phyloP scores from a whole-genome alignment of 805 yeast genomes.

The Metschnikowia reukaufii region DNA sequence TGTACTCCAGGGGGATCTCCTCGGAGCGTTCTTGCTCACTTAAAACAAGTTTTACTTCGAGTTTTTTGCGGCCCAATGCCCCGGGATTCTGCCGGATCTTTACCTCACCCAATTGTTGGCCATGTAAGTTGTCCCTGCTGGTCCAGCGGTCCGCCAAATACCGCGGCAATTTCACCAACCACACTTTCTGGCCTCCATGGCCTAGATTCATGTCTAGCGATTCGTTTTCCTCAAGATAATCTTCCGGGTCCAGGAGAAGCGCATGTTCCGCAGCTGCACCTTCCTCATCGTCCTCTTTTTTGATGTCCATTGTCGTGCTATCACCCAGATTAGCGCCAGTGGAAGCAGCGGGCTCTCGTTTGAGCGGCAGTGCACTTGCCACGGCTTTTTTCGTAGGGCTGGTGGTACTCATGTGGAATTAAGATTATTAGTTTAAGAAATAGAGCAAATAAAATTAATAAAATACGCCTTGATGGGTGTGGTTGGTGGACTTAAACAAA shows the following conservation, averaged over 20 bases:
- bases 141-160: slow-evolving; percentile 83
- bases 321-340: neutral
- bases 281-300: slow-evolving; percentile 12
- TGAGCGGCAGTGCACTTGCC: slow-evolving; percentile 1
- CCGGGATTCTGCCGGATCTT: slow-evolving; percentile 57
- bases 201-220: slow-evolving; percentile 73
- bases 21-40: slow-evolving; percentile 34
- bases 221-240: slow-evolving; percentile 56
- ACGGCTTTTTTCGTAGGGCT: slow-evolving; percentile 13
- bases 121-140: slow-evolving; percentile 56
- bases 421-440: too few relatives aligned
- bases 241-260: slow-evolving; percentile 44
- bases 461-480: neutral
- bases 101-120: slow-evolving; percentile 78
- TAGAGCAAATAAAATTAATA: neutral
- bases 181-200: slow-evolving; percentile 67
- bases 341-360: slow-evolving; percentile 12
- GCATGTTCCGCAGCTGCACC: slow-evolving; percentile 27
- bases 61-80: slow-evolving; percentile 26
- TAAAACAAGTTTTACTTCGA: slow-evolving; percentile 57
- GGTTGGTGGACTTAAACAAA: slow-evolving; percentile 3
- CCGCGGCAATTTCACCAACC: slow-evolving; percentile 91
- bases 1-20: slow-evolving; percentile 78
- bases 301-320: slow-evolving; percentile 1
- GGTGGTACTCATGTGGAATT: slow-evolving; percentile 17